Base-by-base conservation (phyloP, 345 rosid species). In the Schrenkiella parvula region DNA sequence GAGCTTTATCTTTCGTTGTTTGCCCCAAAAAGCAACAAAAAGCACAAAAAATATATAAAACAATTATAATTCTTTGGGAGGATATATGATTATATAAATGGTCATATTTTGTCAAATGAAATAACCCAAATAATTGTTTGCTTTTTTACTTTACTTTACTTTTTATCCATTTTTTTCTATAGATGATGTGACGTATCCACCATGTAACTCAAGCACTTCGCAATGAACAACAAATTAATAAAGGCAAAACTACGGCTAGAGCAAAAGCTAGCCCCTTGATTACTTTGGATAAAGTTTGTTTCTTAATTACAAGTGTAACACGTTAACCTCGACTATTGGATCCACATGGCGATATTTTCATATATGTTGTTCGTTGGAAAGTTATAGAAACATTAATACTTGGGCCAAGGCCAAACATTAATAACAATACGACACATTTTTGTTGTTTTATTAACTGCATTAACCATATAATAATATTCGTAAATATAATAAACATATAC, bases 131-230 rank as follows among this genome's bases (percentile, higher is more conserved):
- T 25, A 25, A 34, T 34, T 3, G 48, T 54, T 42, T 34, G 55
- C 71, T 72, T 72, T 64, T 23, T n/a, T n/a, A n/a, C n/a, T 32
- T 72, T 34, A 55, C 66, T 62, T 54, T 64, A 44, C 8, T 28
- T 13, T n/a, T 34, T 55, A 18, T 55, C 22, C 1, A n/a, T n/a
- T 22, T 41, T 52, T 21, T 5, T 35, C 42, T 51, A 25, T 4
- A 39, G 34, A 28, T 39, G 75, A 19, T 61, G 62, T 39, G 22
- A 51, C 13, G 55, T 14, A 44, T 62, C 69, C 44, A 52, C 69
- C 14, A 60, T 50, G 13, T 9, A 71, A 13, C 19, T 57, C 61
- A 3, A 26, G 11, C 50, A 44, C 22, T 18, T 23, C 48, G 29
- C 71, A 25, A 23, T 51, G 18, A 18, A 29, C 42, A 25, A 62